These are phyloP conservation scores for Penicillium digitatum DNA, from an alignment of 2,329 filamentous ascomycete genomes.

Conservation along the genomic window DNA sequence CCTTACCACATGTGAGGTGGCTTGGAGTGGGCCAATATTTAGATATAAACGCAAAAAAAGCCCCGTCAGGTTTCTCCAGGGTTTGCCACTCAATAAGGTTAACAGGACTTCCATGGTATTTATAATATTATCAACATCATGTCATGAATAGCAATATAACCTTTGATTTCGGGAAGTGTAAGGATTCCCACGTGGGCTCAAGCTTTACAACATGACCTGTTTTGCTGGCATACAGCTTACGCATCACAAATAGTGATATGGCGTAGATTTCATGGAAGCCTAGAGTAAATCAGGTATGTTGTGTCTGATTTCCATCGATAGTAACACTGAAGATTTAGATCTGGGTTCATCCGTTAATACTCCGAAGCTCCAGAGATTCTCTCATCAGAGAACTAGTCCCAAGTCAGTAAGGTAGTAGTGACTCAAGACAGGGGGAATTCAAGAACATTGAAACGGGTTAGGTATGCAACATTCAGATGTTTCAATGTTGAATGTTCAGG, in stretches of 20 bases:
- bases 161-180: neutral
- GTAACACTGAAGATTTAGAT: constrained; percentile 16
- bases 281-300: neutral
- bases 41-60: neutral
- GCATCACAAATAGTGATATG: neutral
- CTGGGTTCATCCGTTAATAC: constrained; percentile 1
- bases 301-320: neutral
- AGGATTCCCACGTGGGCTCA: constrained; percentile 15
- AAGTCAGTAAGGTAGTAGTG: constrained; percentile 5
- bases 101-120: neutral
- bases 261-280: neutral
- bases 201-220: constrained; percentile 13
- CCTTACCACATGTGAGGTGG: neutral
- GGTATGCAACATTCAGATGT: neutral
- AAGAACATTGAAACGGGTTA: neutral
- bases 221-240: constrained; percentile 2
- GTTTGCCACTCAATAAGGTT: constrained; percentile 2
- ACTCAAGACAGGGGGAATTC: neutral
- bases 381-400: neutral
- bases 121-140: neutral
- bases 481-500: neutral
- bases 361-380: neutral
- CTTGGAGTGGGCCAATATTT: neutral
- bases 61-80: neutral
- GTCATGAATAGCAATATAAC: neutral